Evolutionary conservation across 176 grass and related monocot species (phyloP).

Genomic region (Saccharum spontaneum): DNA sequence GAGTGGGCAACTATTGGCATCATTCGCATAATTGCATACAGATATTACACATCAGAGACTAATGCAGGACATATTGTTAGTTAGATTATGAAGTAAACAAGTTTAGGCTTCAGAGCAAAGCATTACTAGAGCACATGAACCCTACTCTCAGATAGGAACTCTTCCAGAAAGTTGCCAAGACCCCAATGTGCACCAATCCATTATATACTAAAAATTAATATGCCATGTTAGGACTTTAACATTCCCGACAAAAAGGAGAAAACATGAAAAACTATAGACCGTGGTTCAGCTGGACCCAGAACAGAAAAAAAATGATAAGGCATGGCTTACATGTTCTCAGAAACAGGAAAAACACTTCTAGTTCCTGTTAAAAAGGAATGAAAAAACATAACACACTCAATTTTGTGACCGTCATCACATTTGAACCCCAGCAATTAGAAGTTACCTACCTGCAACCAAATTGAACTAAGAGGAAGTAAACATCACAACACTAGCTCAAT

Average conservation of each 20-base stretch:
- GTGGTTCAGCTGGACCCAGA: neutral
- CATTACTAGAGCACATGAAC: neutral
- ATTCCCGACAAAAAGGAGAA: neutral
- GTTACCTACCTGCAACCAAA: neutral
- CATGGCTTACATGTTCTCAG: conserved; percentile 1
- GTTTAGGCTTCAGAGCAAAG: neutral
- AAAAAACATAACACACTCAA: neutral
- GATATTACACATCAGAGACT: neutral
- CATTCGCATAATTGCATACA: neutral
- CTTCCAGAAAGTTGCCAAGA: neutral
- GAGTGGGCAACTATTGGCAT: neutral
- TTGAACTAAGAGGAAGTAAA: conserved; percentile 18
- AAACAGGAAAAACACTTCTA: neutral
- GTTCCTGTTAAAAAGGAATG: neutral
- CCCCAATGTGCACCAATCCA: neutral
- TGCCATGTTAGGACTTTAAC: neutral
- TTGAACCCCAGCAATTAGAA: neutral
- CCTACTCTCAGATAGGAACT: conserved; percentile 16
- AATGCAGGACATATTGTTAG: neutral
- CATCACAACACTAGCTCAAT: neutral
- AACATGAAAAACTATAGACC: neutral
- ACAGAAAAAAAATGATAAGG: neutral
- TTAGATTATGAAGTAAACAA: neutral
- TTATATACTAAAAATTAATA: neutral
- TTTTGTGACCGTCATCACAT: neutral